These are phyloP conservation scores for Ceratocystis eucalypticola DNA, from an alignment of 2,329 filamentous ascomycete species.

Conservation along the genomic window DNA sequence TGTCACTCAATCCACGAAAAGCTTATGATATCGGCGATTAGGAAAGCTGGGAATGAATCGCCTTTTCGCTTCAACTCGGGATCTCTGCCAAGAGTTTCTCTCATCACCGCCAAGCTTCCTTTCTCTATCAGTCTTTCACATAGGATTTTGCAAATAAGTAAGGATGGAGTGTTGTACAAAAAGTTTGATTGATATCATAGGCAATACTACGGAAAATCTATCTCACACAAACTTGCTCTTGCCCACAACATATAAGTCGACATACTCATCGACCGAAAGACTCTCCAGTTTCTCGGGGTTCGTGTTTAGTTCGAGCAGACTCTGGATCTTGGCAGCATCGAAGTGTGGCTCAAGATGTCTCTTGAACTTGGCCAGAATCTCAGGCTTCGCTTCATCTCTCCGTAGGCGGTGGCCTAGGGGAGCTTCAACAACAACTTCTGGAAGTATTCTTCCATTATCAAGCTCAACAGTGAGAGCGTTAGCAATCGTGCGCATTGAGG, in stretches of 20 bases:
- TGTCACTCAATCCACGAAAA: not conserved
- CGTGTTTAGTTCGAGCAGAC: constrained; percentile 68
- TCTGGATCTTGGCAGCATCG: constrained; percentile 57
- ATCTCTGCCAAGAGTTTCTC: not conserved
- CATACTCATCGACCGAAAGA: constrained; percentile 81
- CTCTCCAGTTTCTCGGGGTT: constrained; percentile 62
- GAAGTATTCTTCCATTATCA: constrained; percentile 82
- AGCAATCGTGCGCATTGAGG: constrained; percentile 83
- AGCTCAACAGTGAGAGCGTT: constrained; percentile 92
- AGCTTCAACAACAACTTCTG: constrained; percentile 85
- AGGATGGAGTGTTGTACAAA: not conserved
- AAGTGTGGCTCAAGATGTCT: constrained; percentile 80
- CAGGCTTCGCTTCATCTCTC: constrained; percentile 92
- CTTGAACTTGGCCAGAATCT: constrained; percentile 92
- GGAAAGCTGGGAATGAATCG: not conserved
- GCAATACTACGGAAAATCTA: not conserved
- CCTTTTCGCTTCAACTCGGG: constrained; percentile 4
- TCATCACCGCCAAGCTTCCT: not conserved
- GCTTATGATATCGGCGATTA: not conserved
- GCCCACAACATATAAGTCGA: constrained; percentile 63
- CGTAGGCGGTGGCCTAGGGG: constrained; percentile 84
- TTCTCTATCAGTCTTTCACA: not conserved
- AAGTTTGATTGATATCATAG: not conserved
- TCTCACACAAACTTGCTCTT: constrained; percentile 28
- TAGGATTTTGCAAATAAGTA: not conserved